Conservation (phyloP, 768 basidiomycete genomes). For the Tulasnella sp. region DNA sequence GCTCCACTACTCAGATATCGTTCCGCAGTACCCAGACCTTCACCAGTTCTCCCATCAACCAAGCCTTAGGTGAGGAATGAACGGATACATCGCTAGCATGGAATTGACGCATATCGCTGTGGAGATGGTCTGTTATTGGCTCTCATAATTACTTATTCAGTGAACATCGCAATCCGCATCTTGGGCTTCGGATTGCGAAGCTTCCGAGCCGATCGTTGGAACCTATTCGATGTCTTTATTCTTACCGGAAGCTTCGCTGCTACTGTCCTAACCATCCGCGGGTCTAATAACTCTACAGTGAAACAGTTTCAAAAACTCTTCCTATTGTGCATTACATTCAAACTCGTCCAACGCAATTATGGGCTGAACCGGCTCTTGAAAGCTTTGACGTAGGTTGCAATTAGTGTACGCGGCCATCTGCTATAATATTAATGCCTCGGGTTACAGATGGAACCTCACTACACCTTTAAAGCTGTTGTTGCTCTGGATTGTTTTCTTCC, state of each 20-base stretch:
- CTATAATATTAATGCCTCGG: not conserved
- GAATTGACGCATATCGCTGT: too few relatives aligned
- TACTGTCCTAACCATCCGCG: slow-evolving; percentile 65
- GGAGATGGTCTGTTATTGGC: slow-evolving; percentile 75
- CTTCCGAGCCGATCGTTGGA: slow-evolving; percentile 89
- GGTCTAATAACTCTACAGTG: slow-evolving; percentile 46
- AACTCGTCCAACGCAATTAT: slow-evolving; percentile 84
- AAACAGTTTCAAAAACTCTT: slow-evolving; percentile 84
- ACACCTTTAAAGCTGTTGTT: slow-evolving; percentile 78
- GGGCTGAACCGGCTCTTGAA: slow-evolving; percentile 94
- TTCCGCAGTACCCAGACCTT: too few relatives aligned
- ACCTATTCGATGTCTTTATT: slow-evolving; percentile 80
- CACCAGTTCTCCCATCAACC: too few relatives aligned
- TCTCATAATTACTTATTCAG: slow-evolving; percentile 63
- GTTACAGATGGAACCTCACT: slow-evolving; percentile 71
- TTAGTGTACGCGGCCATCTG: not conserved
- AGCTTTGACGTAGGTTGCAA: slow-evolving; percentile 72
- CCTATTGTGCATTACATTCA: slow-evolving; percentile 88
- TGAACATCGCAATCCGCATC: slow-evolving; percentile 74
- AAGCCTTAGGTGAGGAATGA: too few relatives aligned
- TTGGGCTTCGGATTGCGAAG: slow-evolving; percentile 79
- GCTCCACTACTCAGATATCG: too few relatives aligned
- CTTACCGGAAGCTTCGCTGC: slow-evolving; percentile 79
- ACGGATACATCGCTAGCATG: too few relatives aligned
- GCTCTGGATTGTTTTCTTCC: slow-evolving; percentile 84